Evolutionary conservation across 306 rosid species (phyloP), one percentile per base, ranked within the genome.

Genomic region (Cyclanthera cordifolia): DNA sequence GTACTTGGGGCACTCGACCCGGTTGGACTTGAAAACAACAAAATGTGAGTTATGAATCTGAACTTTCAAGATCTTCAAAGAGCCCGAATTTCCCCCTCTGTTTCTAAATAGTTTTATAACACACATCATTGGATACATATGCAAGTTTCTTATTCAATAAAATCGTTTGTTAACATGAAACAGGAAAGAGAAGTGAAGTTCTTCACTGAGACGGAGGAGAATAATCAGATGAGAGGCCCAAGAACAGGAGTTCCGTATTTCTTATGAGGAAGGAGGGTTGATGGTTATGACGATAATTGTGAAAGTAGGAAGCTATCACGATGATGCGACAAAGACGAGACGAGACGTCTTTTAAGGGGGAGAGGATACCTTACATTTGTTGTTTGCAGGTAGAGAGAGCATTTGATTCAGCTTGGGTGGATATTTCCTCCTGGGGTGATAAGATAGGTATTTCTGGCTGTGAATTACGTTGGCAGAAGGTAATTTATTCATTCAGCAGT

Each of bases 161-260:
- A 15, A n/a, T 54, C 48, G 15, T 46, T 49, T 73, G 43, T 39
- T 74, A 20, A 8, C 45, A 79, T 80, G 67, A 46, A 51, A 79
- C 95, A 94, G 99, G 99, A 94, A 75, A 88, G 97, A 74, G 99
- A 94, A 47, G 99, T 94, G 73, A 94, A 94, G 74, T 94, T 94
- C 75, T 94, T 94, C 88, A 91, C 97, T 13, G 96, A 91, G 79
- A 91, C 96, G 50, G 96, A 91, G 83, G 97, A 91, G 85, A 91
- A 91, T 87, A 91, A 89, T 79, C 97, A 91, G 85, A 91, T 91
- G 97, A 81, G 97, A 77, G 97, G 96, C 57, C 97, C 97, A 1
- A 85, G 97, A 85, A 91, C 96, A 67, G 97, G 96, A 48, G 97
- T 91, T 65, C 97, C 97, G 2, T 91, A 91, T 84, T 91, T 91